These are phyloP conservation scores for Rhynchosporium secalis DNA, from an alignment of 2,329 filamentous ascomycete genomes.

Conservation along the genomic window DNA sequence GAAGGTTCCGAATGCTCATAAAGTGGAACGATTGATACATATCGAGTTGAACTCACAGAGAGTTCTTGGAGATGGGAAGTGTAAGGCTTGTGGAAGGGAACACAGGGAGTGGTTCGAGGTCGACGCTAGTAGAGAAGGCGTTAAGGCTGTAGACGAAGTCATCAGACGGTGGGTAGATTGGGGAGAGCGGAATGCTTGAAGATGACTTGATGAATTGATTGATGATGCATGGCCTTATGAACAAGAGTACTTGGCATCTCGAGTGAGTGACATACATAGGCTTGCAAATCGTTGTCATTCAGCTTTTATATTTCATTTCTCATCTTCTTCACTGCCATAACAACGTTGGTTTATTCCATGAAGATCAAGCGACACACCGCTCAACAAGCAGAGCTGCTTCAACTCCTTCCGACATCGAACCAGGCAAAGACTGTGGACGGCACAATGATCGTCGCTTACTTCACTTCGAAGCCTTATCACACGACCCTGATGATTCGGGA, in stretches of 20 bases:
- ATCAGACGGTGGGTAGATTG: conserved; percentile 84
- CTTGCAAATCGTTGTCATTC: neutral
- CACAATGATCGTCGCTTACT: neutral
- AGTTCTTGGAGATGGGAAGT: conserved; percentile 60
- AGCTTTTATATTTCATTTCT: too few species aligned
- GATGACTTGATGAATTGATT: neutral
- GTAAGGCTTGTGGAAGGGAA: conserved; percentile 75
- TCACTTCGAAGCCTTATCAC: too few species aligned
- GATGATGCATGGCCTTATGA: neutral
- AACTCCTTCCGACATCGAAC: too few species aligned
- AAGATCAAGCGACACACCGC: too few species aligned
- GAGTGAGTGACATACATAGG: neutral
- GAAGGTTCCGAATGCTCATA: conserved; percentile 82
- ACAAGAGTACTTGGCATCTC: neutral
- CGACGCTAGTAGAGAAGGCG: conserved; percentile 67
- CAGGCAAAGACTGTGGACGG: too few species aligned
- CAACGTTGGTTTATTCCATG: neutral
- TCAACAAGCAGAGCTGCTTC: too few species aligned
- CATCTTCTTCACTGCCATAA: neutral
- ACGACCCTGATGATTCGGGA: neutral
- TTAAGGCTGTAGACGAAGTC: conserved; percentile 69
- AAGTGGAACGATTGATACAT: conserved; percentile 88
- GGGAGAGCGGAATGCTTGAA: conserved; percentile 40
- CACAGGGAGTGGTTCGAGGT: conserved; percentile 97
- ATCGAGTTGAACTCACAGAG: conserved; percentile 70